Base-by-base conservation (phyloP, 1,139 yeast genomes). In the Candida frijolesensis region DNA sequence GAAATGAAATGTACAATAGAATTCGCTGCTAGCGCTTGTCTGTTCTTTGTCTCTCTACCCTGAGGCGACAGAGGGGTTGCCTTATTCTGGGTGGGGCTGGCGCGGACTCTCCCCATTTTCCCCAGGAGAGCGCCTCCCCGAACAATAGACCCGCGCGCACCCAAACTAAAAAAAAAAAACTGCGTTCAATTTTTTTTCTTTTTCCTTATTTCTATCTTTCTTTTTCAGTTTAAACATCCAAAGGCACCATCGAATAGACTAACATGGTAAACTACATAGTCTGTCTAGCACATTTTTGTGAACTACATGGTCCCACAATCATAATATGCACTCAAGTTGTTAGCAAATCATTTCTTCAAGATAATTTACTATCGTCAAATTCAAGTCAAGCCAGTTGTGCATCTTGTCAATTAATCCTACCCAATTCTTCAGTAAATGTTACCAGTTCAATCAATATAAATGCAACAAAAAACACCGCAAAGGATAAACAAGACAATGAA, bases 201-300 rank as follows among this genome's bases (percentile, higher is more conserved):
- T 9, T 25, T 25, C 10, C 8, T 25, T 25, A 4, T 25, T 25
- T 25, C 29, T 25, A 3, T 25, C 7, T 25, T 25, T 25, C 8
- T 25, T 6, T 25, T 25, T 25, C 10, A 4, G 6, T 34, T 15
- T 15, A 14, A 37, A 2, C 40, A 3, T 6, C 25, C 7, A 11
- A 12, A 37, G 8, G 8, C 30, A 38, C 30, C 42, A 38, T 11
- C 25, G 3, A 35, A 1, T 14, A 3, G 22, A 11, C 25, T 22
- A 38, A 7, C 12, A 66, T 65, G 69, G 50, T 62, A 11, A 66
- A 67, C 48, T 66, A 58, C 50, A 77, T 79, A 51, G 71, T 87
- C 16, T 80, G 90, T 43, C 65, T 89, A 52, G 87, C 91, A 0
- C 96, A 89, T 61, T 89, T 89, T 64, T 89, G 96, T 66, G 96